Percentiles rank a stretch among this genome's conserved stretches.
phyloP scores from a whole-genome alignment of 2,329 filamentous ascomycete species.

The Dactylella cylindrospora region DNA sequence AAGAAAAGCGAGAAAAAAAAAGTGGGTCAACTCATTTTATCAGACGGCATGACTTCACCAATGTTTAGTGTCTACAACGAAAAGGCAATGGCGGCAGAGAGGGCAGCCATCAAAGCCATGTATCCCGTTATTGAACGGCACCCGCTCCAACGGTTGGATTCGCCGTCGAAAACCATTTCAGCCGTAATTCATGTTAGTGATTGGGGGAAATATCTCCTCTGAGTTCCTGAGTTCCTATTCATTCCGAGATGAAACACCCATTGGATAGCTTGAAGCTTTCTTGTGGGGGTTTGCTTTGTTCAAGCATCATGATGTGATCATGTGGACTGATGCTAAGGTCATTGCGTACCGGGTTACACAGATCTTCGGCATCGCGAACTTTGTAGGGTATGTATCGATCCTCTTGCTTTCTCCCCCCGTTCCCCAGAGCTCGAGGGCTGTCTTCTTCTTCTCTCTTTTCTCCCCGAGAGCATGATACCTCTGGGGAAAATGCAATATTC shows the following conservation, averaged over 20 bases:
- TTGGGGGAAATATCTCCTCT: constrained; percentile 16
- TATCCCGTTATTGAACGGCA: constrained; percentile 53
- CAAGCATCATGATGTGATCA: constrained; percentile 11
- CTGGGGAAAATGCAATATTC: too few relatives aligned
- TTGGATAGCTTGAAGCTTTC: constrained; percentile 12
- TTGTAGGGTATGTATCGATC: constrained; percentile 29
- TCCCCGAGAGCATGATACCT: constrained; percentile 5
- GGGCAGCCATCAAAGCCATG: constrained; percentile 16
- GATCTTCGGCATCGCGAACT: constrained; percentile 37
- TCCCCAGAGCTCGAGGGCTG: too few relatives aligned
- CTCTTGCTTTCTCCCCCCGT: neutral
- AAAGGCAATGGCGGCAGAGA: constrained; percentile 4
- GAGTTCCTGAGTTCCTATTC: neutral
- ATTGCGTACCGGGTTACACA: constrained; percentile 24
- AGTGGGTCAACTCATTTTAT: too few relatives aligned
- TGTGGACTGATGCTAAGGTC: constrained; percentile 26
- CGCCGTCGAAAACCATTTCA: constrained; percentile 66
- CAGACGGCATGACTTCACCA: too few relatives aligned
- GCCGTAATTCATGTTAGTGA: constrained; percentile 61
- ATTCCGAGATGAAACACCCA: neutral
- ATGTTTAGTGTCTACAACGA: too few relatives aligned
- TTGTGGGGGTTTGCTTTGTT: neutral
- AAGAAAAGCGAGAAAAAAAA: too few relatives aligned
- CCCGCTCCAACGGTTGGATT: constrained; percentile 65
- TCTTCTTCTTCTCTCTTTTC: too few relatives aligned